Base-by-base conservation (phyloP, 2,329 filamentous ascomycete species). In the Beauveria sp. region DNA sequence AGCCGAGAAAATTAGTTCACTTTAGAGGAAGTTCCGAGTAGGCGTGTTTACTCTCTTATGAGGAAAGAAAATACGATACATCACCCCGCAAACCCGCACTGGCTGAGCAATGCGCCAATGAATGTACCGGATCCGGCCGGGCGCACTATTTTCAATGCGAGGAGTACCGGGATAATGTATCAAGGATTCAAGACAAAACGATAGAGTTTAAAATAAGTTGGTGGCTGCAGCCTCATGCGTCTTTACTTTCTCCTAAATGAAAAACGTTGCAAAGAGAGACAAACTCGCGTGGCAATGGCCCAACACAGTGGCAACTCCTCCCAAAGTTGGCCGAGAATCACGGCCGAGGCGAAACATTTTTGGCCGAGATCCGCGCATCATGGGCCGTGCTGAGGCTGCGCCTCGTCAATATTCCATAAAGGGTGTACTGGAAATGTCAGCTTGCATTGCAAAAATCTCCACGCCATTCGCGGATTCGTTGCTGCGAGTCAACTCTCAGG, bases 381-480 rank as follows among this genome's bases (percentile, higher is more conserved):
- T 24, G 24, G 24, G 12, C 40, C 24, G 38, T 45, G 53, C 53
- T 28, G 24, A 12, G 5, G 24, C 40, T 45, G 18, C 34, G 26
- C 24, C 40, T 55, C 53, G 53, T 45, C 53, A 45, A 55, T 55
- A 55, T 45, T 55, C 24, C 53, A 45, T 24, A 45, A 55, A 45
- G 53, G 6, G 53, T 18, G 34, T 14, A 26, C 40, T 30, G 6
- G 18, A 30, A 28, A 7, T 7, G 53, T 55, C 53, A 55, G 53
- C 53, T 20, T 8, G 24, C 16, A 55, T 43, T 5, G 10, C 34
- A 45, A 12, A 8, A 28, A 43, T 43, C 30, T 20, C 10, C n/a
- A 14, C 24, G 38, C 24, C 14, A 43, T 43, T 43, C 4, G 16
- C 22, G 16, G 38, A 18, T 43, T 43, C 22, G 1, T 22, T 55